Conservation (phyloP, 805 yeast genomes). For the Suhomyces prunicola region DNA sequence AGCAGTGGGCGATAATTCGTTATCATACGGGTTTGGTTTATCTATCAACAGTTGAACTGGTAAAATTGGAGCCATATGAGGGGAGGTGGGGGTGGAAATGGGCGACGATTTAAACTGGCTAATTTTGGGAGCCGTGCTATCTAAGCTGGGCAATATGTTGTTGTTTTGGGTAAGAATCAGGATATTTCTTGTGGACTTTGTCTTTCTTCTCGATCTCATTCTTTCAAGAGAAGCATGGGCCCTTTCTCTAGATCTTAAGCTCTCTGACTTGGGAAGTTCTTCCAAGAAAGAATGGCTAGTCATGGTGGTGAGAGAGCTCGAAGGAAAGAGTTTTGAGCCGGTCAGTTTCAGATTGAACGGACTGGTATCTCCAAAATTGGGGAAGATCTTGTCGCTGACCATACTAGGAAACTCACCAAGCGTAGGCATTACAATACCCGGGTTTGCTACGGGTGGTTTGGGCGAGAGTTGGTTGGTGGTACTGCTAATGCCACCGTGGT, state of each 20-base stretch:
- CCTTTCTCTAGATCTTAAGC: conserved; percentile 50
- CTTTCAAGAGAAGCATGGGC: conserved; percentile 65
- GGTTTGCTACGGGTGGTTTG: conserved; percentile 9
- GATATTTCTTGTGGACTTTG: conserved; percentile 34
- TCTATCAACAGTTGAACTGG: not conserved
- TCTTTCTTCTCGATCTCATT: conserved; percentile 56
- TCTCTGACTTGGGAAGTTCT: conserved; percentile 27
- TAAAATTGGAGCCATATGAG: conserved; percentile 8
- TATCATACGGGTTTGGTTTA: not conserved
- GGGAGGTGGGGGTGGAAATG: conserved; percentile 20
- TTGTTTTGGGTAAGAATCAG: conserved; percentile 23
- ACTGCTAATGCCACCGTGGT: conserved; percentile 24
- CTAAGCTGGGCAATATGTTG: conserved; percentile 21
- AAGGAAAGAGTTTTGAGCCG: conserved; percentile 3
- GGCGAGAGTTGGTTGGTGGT: conserved; percentile 1
- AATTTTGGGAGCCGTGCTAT: conserved; percentile 7
- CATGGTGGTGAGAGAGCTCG: not conserved
- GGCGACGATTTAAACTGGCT: conserved; percentile 12
- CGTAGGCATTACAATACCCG: conserved; percentile 34
- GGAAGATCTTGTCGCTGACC: conserved; percentile 27
- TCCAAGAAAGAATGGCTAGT: conserved; percentile 15
- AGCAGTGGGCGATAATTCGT: not conserved
- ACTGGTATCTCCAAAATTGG: conserved; percentile 10
- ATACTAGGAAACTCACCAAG: conserved; percentile 42
- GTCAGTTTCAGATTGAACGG: not conserved